A percentile compares a stretch with the other conserved stretches of the same genome.
Evolutionary conservation across 306 rosid genomes (phyloP).

Genomic region (Acmispon strigosus): DNA sequence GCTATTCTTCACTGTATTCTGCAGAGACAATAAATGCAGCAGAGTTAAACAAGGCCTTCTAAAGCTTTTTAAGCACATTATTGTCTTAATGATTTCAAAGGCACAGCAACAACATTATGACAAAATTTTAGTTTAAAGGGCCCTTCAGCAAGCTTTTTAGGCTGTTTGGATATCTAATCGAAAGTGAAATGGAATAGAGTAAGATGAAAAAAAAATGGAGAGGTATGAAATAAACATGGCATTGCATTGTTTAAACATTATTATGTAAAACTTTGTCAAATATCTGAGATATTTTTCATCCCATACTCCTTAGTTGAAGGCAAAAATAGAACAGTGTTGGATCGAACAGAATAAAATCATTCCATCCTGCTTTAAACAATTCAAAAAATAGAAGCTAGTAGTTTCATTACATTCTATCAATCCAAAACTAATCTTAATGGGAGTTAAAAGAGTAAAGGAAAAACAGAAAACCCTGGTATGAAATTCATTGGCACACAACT

Average conservation of each 20-base stretch:
- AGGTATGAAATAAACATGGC: not conserved
- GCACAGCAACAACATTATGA: conserved; percentile 3
- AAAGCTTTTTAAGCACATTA: conserved; percentile 10
- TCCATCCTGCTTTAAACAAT: not conserved
- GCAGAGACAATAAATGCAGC: conserved; percentile 28
- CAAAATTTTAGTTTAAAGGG: not conserved
- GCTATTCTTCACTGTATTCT: conserved; percentile 70
- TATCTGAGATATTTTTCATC: not conserved
- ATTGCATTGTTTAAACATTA: not conserved
- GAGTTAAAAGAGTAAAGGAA: not conserved
- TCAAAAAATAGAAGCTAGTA: not conserved
- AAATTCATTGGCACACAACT: not conserved
- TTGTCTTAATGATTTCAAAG: not conserved
- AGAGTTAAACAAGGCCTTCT: conserved; percentile 25
- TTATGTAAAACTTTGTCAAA: no score
- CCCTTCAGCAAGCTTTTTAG: not conserved
- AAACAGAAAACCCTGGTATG: not conserved
- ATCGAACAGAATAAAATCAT: not conserved
- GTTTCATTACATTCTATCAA: not conserved
- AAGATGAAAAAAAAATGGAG: not conserved
- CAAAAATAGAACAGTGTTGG: not conserved
- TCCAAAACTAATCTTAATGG: not conserved
- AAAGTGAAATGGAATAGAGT: not conserved
- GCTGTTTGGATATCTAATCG: not conserved
- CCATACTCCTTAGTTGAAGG: not conserved